phyloP scores from a whole-genome alignment of 1,284 basidiomycete species.

The Tausonia pullulans region DNA sequence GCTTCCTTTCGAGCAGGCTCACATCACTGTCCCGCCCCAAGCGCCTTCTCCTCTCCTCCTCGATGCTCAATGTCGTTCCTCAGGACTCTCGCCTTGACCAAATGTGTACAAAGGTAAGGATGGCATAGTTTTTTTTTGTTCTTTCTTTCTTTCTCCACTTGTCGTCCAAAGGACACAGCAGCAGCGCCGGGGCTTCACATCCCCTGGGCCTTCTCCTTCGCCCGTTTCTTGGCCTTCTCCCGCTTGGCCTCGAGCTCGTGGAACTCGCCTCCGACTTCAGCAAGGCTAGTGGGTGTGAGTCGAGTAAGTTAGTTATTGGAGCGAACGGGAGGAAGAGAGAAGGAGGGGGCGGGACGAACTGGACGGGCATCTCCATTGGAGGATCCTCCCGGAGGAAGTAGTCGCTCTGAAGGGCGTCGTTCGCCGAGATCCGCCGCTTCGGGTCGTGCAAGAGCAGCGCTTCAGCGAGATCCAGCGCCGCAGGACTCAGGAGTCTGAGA shows the following conservation, averaged over 20 bases:
- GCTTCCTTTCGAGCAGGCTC: no score
- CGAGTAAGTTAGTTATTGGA: conserved; percentile 1
- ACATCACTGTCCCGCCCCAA: no score
- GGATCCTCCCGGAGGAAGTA: conserved; percentile 81
- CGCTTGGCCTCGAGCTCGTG: conserved; percentile 84
- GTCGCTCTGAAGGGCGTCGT: conserved; percentile 61
- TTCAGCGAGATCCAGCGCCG: conserved; percentile 74
- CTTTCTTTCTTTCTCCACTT: no score
- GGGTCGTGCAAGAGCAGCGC: conserved; percentile 77
- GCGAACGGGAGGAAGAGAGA: conserved; percentile 4
- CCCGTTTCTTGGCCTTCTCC: conserved; percentile 43
- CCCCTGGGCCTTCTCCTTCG: conserved; percentile 15
- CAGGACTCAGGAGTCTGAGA: conserved; percentile 64
- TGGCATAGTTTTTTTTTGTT: no score
- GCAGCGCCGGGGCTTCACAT: background rate
- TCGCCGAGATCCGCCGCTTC: conserved; percentile 58
- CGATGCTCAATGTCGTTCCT: no score
- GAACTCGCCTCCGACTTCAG: conserved; percentile 80
- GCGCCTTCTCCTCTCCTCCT: no score
- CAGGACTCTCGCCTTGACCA: no score
- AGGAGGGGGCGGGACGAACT: conserved; percentile 45
- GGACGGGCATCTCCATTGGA: conserved; percentile 55
- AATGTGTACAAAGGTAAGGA: no score
- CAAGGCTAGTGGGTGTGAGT: conserved; percentile 40
- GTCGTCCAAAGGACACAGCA: no score